Evolutionary conservation across 2,329 filamentous ascomycete genomes (phyloP).

Genomic region (Colletotrichum paranaense): DNA sequence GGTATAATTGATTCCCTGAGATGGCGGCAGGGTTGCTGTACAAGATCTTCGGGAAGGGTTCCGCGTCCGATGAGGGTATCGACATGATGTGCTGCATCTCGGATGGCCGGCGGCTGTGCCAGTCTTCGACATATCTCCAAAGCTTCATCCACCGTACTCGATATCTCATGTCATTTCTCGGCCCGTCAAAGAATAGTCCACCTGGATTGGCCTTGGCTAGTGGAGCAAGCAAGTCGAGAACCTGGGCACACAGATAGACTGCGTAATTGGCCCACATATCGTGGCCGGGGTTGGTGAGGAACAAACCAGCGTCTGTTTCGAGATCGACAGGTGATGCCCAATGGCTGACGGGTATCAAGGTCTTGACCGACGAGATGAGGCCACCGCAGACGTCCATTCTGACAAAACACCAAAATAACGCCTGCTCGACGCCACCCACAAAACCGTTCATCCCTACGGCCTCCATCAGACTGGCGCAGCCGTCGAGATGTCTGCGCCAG

Average conservation of each 20-base stretch:
- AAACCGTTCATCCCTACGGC: constrained; percentile 64
- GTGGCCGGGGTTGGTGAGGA: constrained; percentile 45
- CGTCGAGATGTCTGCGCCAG: constrained; percentile 68
- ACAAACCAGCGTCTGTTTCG: constrained; percentile 47
- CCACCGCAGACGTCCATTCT: constrained; percentile 69
- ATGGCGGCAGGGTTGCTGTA: constrained; percentile 66
- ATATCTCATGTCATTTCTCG: constrained; percentile 24
- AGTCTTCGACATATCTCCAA: constrained; percentile 62
- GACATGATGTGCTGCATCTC: constrained; percentile 59
- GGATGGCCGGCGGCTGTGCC: constrained; percentile 57
- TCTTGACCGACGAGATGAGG: constrained; percentile 65
- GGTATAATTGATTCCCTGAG: constrained; percentile 67
- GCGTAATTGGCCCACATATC: constrained; percentile 71
- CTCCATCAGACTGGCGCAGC: constrained; percentile 66
- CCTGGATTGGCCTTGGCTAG: constrained; percentile 54
- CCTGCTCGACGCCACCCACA: constrained; percentile 62
- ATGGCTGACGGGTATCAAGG: constrained; percentile 58
- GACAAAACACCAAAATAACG: constrained; percentile 70
- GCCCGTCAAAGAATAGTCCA: constrained; percentile 47
- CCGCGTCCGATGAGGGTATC: constrained; percentile 44
- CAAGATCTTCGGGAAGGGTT: constrained; percentile 62
- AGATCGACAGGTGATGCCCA: constrained; percentile 53
- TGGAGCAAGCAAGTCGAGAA: constrained; percentile 51
- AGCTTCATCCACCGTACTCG: constrained; percentile 56
- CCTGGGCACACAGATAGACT: constrained; percentile 65